Evolutionary conservation across 805 yeast genomes (phyloP), one percentile per base, ranked within the genome.

Genomic region (Candida oleophila): DNA sequence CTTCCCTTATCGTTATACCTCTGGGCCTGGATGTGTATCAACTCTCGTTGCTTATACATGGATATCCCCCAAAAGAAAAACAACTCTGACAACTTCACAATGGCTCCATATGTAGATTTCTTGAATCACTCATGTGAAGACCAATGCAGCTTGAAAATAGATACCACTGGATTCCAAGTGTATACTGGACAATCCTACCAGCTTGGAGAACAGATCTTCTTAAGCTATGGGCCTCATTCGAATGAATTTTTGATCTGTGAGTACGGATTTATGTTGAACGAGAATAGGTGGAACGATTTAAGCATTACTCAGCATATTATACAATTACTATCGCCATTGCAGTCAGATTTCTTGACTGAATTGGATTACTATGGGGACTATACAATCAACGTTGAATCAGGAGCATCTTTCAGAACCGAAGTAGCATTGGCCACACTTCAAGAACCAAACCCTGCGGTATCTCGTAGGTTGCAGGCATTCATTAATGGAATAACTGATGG

Each of bases 41-140:
- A 94, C 61, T 85, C 97, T 1, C 83, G 99, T 66, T 92, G 98
- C 62, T 70, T 92, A 4, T 91, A 89, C 61, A 83, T 85, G 83
- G 75, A 78, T 2, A 65, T 88, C 1, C 83, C 87, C 1, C 73
- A 77, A 41, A 74, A 77, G 32, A 74, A 76, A 47, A 66, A 71
- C 15, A 59, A 60, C 2, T 77, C 69, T 21, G 89, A 85, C 53
- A 85, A 87, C 61, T 83, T 92, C 69, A 89, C 98, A 1, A 69
- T 92, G 80, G 97, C 92, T 0, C 99, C 99, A 0, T 84, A 73
- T 51, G 90, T 91, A 20, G 99, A 92, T 67, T 87, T 88, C 61
- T 68, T 92, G 43, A 94, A 92, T 65, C 98, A 92, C 64, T 71
- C 67, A 22, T 55, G 69, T 34, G 73, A 75, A 3, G 78, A 74